Evolutionary conservation across 2,329 filamentous ascomycete genomes (phyloP).

Genomic region (Colletotrichum sp.): DNA sequence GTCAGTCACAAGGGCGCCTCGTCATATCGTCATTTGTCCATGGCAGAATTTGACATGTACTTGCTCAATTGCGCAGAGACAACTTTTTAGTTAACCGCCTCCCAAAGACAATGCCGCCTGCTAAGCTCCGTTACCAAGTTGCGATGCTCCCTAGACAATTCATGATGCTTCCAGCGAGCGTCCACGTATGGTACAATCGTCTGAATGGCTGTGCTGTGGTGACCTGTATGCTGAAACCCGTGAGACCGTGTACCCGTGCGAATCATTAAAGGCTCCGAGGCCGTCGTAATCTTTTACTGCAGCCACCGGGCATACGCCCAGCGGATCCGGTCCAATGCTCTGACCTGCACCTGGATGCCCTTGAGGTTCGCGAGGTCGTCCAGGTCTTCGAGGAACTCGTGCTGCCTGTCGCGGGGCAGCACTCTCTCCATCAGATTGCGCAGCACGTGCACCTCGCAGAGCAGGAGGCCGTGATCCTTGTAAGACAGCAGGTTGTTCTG

Average conservation of each 20-base stretch:
- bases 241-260: constrained; percentile 15
- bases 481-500: constrained; percentile 81
- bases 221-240: constrained; percentile 16
- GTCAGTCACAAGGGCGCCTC: neutral
- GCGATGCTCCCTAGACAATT: constrained; percentile 20
- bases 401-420: constrained; percentile 76
- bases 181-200: constrained; percentile 4
- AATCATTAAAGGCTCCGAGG: constrained; percentile 13
- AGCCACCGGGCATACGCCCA: constrained; percentile 91
- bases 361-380: constrained; percentile 85
- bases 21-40: neutral
- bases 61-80: neutral
- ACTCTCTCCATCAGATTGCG: constrained; percentile 70
- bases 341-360: constrained; percentile 78
- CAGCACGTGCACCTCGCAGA: constrained; percentile 89
- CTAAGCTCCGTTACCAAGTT: constrained; percentile 18
- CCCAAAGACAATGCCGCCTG: constrained; percentile 18
- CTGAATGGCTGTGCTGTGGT: constrained; percentile 14
- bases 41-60: neutral
- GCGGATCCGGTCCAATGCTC: constrained; percentile 80
- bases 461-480: constrained; percentile 87
- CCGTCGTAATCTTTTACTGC: constrained; percentile 27
- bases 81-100: constrained; percentile 15
- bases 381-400: constrained; percentile 88
- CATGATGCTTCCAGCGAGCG: constrained; percentile 8